Percentiles rank a stretch among this genome's conserved stretches.
phyloP scores from a whole-genome alignment of 768 basidiomycete genomes.

The Boletales sp. region DNA sequence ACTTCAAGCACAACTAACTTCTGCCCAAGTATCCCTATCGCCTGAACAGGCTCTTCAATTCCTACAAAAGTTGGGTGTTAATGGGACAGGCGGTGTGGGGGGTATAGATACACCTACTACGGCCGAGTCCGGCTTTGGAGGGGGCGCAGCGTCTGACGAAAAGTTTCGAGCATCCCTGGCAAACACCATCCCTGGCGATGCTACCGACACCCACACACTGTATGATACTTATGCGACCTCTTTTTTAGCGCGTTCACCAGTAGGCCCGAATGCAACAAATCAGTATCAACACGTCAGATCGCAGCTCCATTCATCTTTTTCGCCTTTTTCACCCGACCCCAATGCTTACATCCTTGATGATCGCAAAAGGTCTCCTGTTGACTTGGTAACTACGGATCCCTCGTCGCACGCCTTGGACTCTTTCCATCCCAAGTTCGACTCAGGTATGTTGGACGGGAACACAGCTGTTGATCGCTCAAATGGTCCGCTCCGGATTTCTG shows the following conservation, averaged over 20 bases:
- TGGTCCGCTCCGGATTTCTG: slow-evolving; percentile 45
- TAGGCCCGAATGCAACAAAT: slow-evolving; percentile 12
- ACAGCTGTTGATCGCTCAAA: slow-evolving; percentile 32
- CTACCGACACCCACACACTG: slow-evolving; percentile 7
- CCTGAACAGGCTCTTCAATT: slow-evolving; percentile 63
- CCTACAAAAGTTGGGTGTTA: slow-evolving; percentile 51
- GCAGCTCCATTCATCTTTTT: slow-evolving; percentile 41
- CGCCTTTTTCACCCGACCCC: slow-evolving; percentile 79
- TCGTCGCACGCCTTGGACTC: slow-evolving; percentile 48
- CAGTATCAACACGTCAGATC: slow-evolving; percentile 19
- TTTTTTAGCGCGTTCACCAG: slow-evolving; percentile 11
- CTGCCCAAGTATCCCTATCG: slow-evolving; percentile 35
- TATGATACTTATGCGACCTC: slow-evolving; percentile 23
- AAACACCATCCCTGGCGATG: slow-evolving; percentile 19
- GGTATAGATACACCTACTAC: slow-evolving; percentile 8
- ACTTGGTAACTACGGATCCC: slow-evolving; percentile 36
- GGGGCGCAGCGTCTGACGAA: slow-evolving; percentile 21
- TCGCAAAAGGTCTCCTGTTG: slow-evolving; percentile 34
- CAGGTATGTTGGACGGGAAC: slow-evolving; percentile 37
- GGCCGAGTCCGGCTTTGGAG: slow-evolving; percentile 10
- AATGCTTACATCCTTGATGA: slow-evolving; percentile 40
- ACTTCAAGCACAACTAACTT: slow-evolving; percentile 30
- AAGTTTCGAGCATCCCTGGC: slow-evolving; percentile 18
- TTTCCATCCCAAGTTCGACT: slow-evolving; percentile 49
- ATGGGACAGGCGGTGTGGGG: slow-evolving; percentile 33